Base-by-base conservation (phyloP, 495 filamentous ascomycete species). In the Lichina pygmaea region DNA sequence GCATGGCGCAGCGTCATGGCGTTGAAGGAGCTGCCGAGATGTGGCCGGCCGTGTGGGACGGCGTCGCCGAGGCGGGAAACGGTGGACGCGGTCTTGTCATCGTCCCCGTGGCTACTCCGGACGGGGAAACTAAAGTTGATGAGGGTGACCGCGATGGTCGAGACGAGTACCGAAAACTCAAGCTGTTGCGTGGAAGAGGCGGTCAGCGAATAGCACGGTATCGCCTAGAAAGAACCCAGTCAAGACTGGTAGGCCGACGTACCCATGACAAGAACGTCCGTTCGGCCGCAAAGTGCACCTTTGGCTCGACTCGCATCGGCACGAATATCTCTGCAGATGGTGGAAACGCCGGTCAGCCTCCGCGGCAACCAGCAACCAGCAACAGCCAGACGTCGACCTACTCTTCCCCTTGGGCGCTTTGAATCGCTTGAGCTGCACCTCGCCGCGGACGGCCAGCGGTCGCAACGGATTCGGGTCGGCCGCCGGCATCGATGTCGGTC, bases 211-310 rank as follows among this genome's bases (percentile, higher is more conserved):
- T 6, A 2, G 11, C 13, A 11, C 36, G 6, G 36, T 11, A 15
- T 39, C 11, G 34, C 33, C 37, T 36, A 38, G 44, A 15, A 16
- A 11, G 40, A 41, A 7, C 34, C 32, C 13, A 41, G 6, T 39
- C 17, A 31, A 34, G 33, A 40, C 7, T 12, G 33, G 32, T 30
- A 37, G 44, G 8, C 10, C 8, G 6, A 58, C 67, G 55, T 61
- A 75, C 71, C 89, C 89, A 97, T 36, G 83, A 79, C 49, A 97
- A 70, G 60, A 93, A 97, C 10, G 89, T 97, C 48, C 89, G 72
- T 56, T 97, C 89, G 7, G 83, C 84, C 24, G 89, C 89, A 52
- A 97, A 93, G 60, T 85, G 91, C 49, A 97, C 89, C 58, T 97
- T 97, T 3, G 89, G 89, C 61, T 97, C 89, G 42, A 97, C 84